phyloP scores from a whole-genome alignment of 305 asterid genomes.

The Fraxinus latifolia region DNA sequence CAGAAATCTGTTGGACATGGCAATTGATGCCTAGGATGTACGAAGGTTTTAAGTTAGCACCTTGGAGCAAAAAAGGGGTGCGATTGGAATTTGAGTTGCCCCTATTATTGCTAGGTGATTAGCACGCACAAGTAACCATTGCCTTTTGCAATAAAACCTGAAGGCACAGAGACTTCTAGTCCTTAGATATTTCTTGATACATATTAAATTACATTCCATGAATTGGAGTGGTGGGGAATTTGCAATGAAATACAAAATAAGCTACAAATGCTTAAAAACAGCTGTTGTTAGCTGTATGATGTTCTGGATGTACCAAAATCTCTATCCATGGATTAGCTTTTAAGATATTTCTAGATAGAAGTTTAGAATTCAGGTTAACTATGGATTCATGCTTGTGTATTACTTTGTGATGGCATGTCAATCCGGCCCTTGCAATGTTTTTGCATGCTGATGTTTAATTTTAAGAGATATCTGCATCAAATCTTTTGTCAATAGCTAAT shows the following conservation, averaged over 20 bases:
- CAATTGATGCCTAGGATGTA: background rate
- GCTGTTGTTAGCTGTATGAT: background rate
- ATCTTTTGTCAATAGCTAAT: background rate
- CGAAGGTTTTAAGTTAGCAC: background rate
- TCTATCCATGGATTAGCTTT: background rate
- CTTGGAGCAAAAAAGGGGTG: background rate
- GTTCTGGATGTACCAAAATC: background rate
- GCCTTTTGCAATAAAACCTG: background rate
- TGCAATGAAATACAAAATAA: background rate
- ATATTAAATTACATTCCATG: background rate
- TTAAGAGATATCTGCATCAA: background rate
- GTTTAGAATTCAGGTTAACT: background rate
- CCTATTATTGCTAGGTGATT: background rate
- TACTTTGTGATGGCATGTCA: background rate
- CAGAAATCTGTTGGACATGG: background rate
- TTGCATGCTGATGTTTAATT: background rate
- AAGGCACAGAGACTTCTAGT: background rate
- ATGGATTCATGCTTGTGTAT: background rate
- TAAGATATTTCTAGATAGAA: background rate
- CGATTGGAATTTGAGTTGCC: background rate
- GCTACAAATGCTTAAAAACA: background rate
- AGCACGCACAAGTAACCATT: background rate
- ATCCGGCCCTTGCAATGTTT: background rate
- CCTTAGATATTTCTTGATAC: background rate
- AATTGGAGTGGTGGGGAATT: background rate